phyloP scores from a whole-genome alignment of 768 basidiomycete species.

The Suillus paluster region DNA sequence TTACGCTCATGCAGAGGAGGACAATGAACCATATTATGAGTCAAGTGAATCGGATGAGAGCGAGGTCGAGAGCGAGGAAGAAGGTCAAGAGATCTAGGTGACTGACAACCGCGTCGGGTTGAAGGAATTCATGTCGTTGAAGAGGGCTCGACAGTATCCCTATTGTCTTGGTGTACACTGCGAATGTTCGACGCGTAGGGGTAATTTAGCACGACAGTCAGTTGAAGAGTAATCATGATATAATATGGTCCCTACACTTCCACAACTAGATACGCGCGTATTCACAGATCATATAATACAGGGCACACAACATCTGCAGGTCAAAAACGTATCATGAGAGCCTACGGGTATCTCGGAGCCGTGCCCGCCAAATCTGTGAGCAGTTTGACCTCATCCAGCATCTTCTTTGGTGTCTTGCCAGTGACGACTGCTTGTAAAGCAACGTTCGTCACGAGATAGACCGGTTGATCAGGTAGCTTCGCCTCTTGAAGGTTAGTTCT shows the following conservation, averaged over 20 bases:
- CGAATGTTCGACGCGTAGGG: background rate
- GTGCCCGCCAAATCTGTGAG: slow-evolving; percentile 11
- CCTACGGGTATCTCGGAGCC: background rate
- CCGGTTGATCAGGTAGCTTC: slow-evolving; percentile 18
- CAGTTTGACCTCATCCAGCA: slow-evolving; percentile 8
- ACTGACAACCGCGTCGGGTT: background rate
- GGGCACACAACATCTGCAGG: background rate
- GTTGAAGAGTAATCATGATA: no score
- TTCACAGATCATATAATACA: background rate
- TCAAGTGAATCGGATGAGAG: background rate
- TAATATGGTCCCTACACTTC: background rate
- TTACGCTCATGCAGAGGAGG: background rate
- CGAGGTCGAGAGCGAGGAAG: slow-evolving; percentile 4
- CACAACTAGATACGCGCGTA: background rate
- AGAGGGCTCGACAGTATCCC: background rate
- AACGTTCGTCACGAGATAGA: slow-evolving; percentile 21
- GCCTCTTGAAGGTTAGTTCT: slow-evolving; percentile 15
- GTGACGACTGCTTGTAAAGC: slow-evolving; percentile 10
- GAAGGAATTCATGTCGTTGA: background rate
- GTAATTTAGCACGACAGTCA: no score
- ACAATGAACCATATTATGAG: background rate
- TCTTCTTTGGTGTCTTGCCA: slow-evolving; percentile 2
- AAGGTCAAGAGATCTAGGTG: background rate
- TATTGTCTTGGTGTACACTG: background rate
- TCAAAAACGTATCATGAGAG: background rate